A percentile compares a stretch with the other conserved stretches of the same genome.
phyloP scores from a whole-genome alignment of 1,139 yeast species.

The Yamadazyma sp. region DNA sequence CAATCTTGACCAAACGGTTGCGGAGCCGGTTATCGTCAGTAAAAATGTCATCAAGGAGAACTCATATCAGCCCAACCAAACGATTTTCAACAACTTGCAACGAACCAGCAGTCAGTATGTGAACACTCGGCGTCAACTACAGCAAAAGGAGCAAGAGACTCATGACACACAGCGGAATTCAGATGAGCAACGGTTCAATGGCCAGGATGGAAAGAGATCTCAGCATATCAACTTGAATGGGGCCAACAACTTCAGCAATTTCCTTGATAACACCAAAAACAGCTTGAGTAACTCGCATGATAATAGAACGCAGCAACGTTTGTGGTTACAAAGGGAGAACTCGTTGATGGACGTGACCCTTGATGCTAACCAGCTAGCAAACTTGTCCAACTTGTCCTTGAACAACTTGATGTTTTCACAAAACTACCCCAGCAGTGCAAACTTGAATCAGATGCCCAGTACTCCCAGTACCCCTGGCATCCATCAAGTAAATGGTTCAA shows the following conservation, averaged over 20 bases:
- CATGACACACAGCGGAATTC: slow-evolving; percentile 3
- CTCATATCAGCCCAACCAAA: slow-evolving; percentile 46
- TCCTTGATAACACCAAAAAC: slow-evolving; percentile 20
- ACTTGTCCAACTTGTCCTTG: slow-evolving; percentile 45
- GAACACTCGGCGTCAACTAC: slow-evolving; percentile 23
- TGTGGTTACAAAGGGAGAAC: slow-evolving; percentile 81
- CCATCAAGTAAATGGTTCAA: slow-evolving; percentile 2
- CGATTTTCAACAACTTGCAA: slow-evolving; percentile 44
- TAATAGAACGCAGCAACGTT: slow-evolving; percentile 71
- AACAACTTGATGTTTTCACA: slow-evolving; percentile 49
- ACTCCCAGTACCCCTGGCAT: slow-evolving; percentile 13
- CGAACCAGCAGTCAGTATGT: slow-evolving; percentile 39
- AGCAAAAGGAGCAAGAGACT: slow-evolving; percentile 12
- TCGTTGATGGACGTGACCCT: slow-evolving; percentile 58
- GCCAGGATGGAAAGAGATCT: slow-evolving; percentile 6
- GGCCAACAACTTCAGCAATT: slow-evolving; percentile 34
- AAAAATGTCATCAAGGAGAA: slow-evolving; percentile 34
- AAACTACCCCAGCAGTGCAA: slow-evolving; percentile 27
- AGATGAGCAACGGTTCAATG: slow-evolving; percentile 10
- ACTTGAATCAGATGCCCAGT: slow-evolving; percentile 21
- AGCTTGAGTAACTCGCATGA: slow-evolving; percentile 15
- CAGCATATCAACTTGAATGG: slow-evolving; percentile 18
- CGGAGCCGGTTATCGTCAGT: slow-evolving; percentile 38
- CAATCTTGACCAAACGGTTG: slow-evolving; percentile 22
- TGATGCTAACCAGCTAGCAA: slow-evolving; percentile 33